Conservation (phyloP, 441 rosid genomes). For the Euphorbia schlechtendalii region DNA sequence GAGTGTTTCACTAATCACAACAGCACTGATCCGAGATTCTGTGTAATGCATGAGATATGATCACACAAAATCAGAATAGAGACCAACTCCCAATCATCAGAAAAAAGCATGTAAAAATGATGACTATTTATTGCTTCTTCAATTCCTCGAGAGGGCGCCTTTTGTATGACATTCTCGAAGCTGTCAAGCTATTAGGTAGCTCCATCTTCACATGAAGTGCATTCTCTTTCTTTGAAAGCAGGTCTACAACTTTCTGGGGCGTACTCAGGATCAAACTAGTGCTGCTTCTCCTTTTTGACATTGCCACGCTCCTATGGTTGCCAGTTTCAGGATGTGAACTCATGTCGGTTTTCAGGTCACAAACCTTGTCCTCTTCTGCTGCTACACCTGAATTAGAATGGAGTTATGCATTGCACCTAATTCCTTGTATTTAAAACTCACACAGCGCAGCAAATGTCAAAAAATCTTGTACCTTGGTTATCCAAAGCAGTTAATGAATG, state of each 20-base stretch:
- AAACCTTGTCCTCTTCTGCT: slow-evolving; percentile 11
- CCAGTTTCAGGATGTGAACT: slow-evolving; percentile 8
- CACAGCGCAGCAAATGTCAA: background rate
- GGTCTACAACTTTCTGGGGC: slow-evolving; percentile 15
- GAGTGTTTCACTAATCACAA: background rate
- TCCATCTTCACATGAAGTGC: slow-evolving; percentile 14
- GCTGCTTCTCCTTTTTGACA: slow-evolving; percentile 13
- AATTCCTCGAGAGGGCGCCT: slow-evolving; percentile 27
- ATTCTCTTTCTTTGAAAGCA: slow-evolving; percentile 31
- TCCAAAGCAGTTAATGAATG: too few relatives aligned
- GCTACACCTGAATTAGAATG: slow-evolving; percentile 15
- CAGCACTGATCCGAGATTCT: background rate
- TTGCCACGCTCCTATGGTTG: background rate
- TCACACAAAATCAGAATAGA: background rate
- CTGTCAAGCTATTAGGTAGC: slow-evolving; percentile 17
- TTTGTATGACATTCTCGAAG: slow-evolving; percentile 18
- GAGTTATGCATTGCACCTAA: background rate
- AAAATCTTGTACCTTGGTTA: slow-evolving; percentile 17
- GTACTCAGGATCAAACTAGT: slow-evolving; percentile 13
- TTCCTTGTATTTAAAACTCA: background rate
- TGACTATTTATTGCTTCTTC: background rate
- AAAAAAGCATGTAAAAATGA: background rate
- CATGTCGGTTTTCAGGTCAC: slow-evolving; percentile 4
- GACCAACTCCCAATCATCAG: background rate
- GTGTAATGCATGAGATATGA: background rate